Conservation (phyloP, 768 basidiomycete species). For the Mycena alexandri region DNA sequence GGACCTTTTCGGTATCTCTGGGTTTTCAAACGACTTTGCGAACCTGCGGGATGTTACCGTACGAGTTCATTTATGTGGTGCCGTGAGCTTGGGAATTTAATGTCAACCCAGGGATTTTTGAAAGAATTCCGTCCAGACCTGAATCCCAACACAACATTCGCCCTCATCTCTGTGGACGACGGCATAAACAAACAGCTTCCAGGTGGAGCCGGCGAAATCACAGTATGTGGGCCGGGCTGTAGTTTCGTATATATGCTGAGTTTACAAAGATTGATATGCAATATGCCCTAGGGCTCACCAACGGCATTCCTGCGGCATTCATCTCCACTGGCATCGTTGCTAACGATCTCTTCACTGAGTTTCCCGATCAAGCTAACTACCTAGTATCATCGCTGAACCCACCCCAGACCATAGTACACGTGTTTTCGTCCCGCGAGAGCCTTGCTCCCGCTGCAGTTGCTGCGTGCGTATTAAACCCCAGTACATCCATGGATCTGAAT, state of each 20-base stretch:
- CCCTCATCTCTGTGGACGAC: not conserved
- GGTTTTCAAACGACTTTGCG: constrained; percentile 5
- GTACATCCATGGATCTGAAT: not conserved
- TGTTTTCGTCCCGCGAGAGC: not conserved
- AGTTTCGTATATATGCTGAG: no score
- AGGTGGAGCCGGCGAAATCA: not conserved
- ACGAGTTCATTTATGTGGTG: not conserved
- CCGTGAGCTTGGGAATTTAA: no score
- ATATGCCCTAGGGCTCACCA: not conserved
- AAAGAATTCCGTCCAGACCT: not conserved
- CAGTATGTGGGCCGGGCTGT: no score
- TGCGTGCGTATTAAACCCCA: not conserved
- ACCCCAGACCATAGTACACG: not conserved
- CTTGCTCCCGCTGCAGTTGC: not conserved
- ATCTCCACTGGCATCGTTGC: not conserved
- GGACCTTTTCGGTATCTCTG: not conserved
- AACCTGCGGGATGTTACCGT: constrained; percentile 15
- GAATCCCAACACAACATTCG: not conserved
- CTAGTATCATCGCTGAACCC: not conserved
- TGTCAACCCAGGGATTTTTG: not conserved
- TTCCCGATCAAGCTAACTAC: not conserved
- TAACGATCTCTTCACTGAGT: not conserved
- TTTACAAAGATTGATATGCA: not conserved
- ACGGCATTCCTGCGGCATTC: not conserved
- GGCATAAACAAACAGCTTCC: not conserved